phyloP scores from a whole-genome alignment of 176 grass and related monocot species.

The Elymus sibiricus region DNA sequence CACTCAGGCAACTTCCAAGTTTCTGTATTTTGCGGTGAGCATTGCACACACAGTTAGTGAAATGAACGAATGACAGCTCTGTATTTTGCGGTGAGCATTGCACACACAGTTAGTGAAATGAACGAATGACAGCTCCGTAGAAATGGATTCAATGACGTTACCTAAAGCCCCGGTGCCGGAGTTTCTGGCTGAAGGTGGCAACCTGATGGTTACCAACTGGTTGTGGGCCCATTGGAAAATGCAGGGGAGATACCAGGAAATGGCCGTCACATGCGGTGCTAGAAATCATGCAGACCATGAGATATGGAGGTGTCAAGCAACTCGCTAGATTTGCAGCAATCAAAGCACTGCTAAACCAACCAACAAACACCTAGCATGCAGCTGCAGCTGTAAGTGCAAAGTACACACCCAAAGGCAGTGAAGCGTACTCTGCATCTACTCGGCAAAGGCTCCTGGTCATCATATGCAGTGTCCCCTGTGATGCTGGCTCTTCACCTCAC shows the following conservation, averaged over 20 bases:
- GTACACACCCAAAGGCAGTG: not conserved
- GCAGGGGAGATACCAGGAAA: not conserved
- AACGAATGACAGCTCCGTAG: not conserved
- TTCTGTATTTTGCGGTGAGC: not conserved
- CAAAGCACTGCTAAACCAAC: not conserved
- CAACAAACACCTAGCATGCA: not conserved
- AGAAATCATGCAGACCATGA: slow-evolving; percentile 16
- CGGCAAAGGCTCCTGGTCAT: not conserved
- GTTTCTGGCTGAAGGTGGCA: not conserved
- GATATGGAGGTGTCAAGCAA: not conserved
- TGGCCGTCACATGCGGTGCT: slow-evolving; percentile 4
- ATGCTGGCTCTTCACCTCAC: not conserved
- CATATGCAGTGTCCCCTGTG: not conserved
- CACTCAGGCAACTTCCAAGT: not conserved
- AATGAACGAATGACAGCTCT: too few species aligned
- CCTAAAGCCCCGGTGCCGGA: not conserved
- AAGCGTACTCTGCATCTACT: not conserved
- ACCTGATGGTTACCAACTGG: not conserved
- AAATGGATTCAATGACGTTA: not conserved
- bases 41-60: too few species aligned
- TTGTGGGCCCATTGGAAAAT: not conserved
- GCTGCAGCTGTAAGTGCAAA: not conserved
- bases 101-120: too few species aligned
- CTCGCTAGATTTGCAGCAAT: not conserved
- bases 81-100: not conserved